A percentile compares a stretch with the other conserved stretches of the same genome.
Conservation (phyloP, 768 basidiomycete species). For the Pulveroboletus sp. region DNA sequence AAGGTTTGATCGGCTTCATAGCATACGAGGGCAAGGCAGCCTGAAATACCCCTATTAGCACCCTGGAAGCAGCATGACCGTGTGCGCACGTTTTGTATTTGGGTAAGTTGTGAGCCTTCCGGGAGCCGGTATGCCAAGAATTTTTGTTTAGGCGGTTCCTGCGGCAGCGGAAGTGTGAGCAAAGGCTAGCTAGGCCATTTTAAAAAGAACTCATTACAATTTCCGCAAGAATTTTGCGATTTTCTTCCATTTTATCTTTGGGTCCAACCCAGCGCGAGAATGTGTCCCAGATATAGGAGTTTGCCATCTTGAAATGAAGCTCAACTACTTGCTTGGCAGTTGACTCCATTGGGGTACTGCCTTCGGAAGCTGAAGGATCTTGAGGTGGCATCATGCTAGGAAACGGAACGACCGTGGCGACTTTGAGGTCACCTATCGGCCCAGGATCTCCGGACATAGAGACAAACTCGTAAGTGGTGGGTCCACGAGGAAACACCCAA, state of each 20-base stretch:
- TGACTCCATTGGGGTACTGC: slow-evolving; percentile 5
- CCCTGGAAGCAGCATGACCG: not conserved
- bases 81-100: slow-evolving; percentile 55
- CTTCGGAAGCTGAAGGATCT: slow-evolving; percentile 13
- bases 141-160: slow-evolving; percentile 44
- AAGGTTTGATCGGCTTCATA: slow-evolving; percentile 60
- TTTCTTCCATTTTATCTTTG: slow-evolving; percentile 49
- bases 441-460: slow-evolving; percentile 12
- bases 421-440: slow-evolving; percentile 31
- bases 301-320: slow-evolving; percentile 49
- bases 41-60: slow-evolving; percentile 25
- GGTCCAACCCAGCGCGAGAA: slow-evolving; percentile 62
- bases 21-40: slow-evolving; percentile 45
- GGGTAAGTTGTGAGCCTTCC: slow-evolving; percentile 52
- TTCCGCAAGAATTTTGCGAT: slow-evolving; percentile 41
- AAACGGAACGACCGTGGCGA: slow-evolving; percentile 49
- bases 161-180: slow-evolving; percentile 1
- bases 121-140: slow-evolving; percentile 60
- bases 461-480: slow-evolving; percentile 47
- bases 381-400: slow-evolving; percentile 18
- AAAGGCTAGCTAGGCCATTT: not conserved
- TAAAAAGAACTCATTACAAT: slow-evolving; percentile 37
- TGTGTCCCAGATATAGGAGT: slow-evolving; percentile 53
- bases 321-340: slow-evolving; percentile 35
- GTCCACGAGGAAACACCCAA: slow-evolving; percentile 67